Evolutionary conservation across 2,329 filamentous ascomycete genomes (phyloP).

Genomic region (Sporothrix variecibatus): DNA sequence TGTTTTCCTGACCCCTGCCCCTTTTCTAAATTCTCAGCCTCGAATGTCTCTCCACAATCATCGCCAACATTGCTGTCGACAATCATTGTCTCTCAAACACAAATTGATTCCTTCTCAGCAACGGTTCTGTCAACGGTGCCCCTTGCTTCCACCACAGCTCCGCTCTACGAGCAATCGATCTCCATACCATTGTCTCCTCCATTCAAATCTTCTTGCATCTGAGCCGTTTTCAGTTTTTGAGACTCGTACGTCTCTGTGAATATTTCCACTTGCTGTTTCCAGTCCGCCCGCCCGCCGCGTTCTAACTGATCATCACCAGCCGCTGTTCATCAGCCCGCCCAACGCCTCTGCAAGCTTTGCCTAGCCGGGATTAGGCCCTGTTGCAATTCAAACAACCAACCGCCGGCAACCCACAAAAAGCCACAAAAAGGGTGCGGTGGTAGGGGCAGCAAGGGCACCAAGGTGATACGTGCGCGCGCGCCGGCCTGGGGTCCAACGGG

Average conservation of each 20-base stretch:
- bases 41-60: no score
- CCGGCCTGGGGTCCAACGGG: conserved; percentile 13
- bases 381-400: conserved; percentile 1
- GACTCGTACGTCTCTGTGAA: not conserved
- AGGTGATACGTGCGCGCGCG: conserved; percentile 20
- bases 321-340: conserved; percentile 13
- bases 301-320: not conserved
- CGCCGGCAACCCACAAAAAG: not conserved
- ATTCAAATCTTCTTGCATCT: not conserved
- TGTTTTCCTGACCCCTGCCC: not conserved
- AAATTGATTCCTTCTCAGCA: not conserved
- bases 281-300: not conserved
- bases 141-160: not conserved
- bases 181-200: not conserved
- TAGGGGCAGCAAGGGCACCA: conserved; percentile 18
- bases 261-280: conserved; percentile 16
- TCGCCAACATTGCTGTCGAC: not conserved
- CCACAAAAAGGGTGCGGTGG: not conserved
- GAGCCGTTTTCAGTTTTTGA: not conserved
- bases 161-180: not conserved
- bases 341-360: conserved; percentile 4
- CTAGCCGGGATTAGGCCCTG: conserved; percentile 15
- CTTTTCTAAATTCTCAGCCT: no score
- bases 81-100: not conserved
- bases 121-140: not conserved